Base-by-base conservation (phyloP, 2,329 filamentous ascomycete genomes). In the Colletotrichum brevisporum region DNA sequence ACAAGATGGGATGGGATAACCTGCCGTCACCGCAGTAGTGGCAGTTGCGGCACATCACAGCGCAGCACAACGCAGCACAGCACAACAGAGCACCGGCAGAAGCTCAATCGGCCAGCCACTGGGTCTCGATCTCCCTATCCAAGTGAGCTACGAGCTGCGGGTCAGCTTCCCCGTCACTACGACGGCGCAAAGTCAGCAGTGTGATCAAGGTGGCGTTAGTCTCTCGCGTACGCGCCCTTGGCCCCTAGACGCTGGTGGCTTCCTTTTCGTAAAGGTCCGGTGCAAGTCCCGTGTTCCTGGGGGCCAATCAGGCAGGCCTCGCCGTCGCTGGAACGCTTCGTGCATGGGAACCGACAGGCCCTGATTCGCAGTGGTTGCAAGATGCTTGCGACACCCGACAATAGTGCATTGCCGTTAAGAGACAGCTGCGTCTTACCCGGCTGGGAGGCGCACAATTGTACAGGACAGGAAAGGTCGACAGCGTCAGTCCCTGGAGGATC, bases 161-260 rank as follows among this genome's bases (percentile, higher is more conserved):
- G 47, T 39, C 56, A 62, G 36, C 31, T 26, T 67, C 51, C 24
- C 55, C 45, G 48, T 50, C 43, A 63, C 41, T 27, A 26, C 51
- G n/a, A 26, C 51, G 54, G 55, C 39, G 66, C 54, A 56, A 53
- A 55, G 61, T 39, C n/a, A 50, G 26, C 41, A 69, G 48, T 69
- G 62, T 61, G 67, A 61, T 69, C 51, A 61, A 47, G 51, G 43
- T 52, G 55, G 62, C 63, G 62, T 69, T 69, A 68, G 68, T 48
- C 63, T 58, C 47, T 63, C 36, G 8, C 45, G 71, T 83, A 84
- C 77, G 79, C 83, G 83, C 83, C 82, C 77, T 80, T 79, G 79
- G 78, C 68, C 55, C 62, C 47, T 60, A 57, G 27, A 53, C 58
- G 58, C 59, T 59, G 51, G 68, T 67, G 55, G 70, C 45, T 69